Conservation (phyloP, 495 filamentous ascomycete species). For the Talaromyces stipitatus region DNA sequence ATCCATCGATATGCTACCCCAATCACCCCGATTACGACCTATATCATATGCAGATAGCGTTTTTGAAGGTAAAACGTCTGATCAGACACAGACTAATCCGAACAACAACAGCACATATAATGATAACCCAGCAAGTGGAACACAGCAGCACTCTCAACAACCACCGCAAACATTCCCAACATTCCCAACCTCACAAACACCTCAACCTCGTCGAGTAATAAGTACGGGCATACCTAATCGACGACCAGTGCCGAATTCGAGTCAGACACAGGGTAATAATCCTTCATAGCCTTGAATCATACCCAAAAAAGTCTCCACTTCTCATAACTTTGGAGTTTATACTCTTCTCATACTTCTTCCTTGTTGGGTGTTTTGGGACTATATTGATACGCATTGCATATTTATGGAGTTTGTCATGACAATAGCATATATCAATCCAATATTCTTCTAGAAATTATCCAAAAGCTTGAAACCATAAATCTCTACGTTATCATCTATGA, state of each 20-base stretch:
- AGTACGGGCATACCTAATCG: slow-evolving; percentile 5
- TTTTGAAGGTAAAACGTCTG: not conserved
- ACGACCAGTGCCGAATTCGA: slow-evolving; percentile 6
- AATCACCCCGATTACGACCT: slow-evolving; percentile 19
- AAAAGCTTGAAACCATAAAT: too few species aligned
- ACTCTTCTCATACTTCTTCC: not conserved
- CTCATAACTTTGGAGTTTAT: not conserved
- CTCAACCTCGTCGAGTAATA: not conserved
- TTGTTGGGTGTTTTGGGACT: not conserved
- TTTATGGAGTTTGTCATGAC: not conserved
- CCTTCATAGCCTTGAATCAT: not conserved
- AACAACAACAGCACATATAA: not conserved
- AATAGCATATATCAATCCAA: too few species aligned
- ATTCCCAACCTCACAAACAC: not conserved
- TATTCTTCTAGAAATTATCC: too few species aligned
- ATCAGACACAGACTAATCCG: too few species aligned
- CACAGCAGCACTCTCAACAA: not conserved
- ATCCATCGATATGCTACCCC: slow-evolving; percentile 40
- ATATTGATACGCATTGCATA: not conserved
- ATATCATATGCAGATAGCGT: slow-evolving; percentile 6
- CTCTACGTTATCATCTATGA: too few species aligned
- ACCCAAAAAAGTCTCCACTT: not conserved
- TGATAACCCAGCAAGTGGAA: not conserved
- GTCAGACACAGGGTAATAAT: not conserved
- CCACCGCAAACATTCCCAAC: not conserved